Evolutionary conservation across 2,329 filamentous ascomycete genomes (phyloP), one percentile per base, ranked within the genome.

Genomic region (Alternaria brassicae): DNA sequence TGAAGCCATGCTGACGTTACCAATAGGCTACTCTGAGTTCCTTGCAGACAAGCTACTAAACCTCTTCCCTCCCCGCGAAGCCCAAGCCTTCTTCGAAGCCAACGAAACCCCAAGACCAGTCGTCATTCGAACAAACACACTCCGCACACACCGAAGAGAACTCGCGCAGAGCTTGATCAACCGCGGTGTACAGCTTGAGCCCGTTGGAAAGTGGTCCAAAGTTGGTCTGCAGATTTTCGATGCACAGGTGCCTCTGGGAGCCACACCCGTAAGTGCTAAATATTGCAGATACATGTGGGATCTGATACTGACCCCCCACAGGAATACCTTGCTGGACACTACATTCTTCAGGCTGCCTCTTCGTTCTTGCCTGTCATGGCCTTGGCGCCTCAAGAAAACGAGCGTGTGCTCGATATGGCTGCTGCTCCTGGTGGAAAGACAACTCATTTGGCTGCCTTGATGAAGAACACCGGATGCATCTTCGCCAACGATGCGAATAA

Each of bases 341-440:
- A 99, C 82, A 98, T 99, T 70, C 86, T 99, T 12, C 95, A 99
- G 82, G 95, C 95, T 1, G 95, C 95, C 0, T 96, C 92, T 6
- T 97, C 93, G 17, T 99, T 99, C 83, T 85, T 99, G 49, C 95
- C 95, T 64, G 95, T 97, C 72, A 98, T 99, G 93, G 94, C 95
- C 9, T 86, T 99, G 12, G 93, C 92, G 6, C 95, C 95, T 0
- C 94, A 98, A 79, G 92, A 96, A 78, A 86, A 93, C 69, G 94
- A 99, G 82, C 88, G 95, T 34, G 86, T 96, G 50, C 88, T 99
- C 54, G 94, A 97, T 83, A 59, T 59, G 56, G 56, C 56, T 36
- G 91, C 95, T 68, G 94, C 94, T 62, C 94, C 94, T 60, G 94
- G 94, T 82, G 94, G 94, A 80, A 98, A 98, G 81, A 96, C 93